These are phyloP conservation scores for Syzygium syzygioides DNA, from an alignment of 441 rosid species.

Conservation along the genomic window DNA sequence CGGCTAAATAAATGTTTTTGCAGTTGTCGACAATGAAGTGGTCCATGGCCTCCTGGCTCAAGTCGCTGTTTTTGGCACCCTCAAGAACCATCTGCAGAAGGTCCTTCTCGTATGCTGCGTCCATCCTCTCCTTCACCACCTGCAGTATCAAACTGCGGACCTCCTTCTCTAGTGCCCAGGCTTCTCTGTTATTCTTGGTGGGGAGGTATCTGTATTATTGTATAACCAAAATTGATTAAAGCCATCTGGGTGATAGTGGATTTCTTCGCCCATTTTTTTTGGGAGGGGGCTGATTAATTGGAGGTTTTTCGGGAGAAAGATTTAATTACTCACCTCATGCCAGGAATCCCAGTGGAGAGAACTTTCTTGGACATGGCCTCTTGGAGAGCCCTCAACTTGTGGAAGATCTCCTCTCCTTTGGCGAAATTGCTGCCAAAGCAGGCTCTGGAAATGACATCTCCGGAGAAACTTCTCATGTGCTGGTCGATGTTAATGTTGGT, in stretches of 20 bases:
- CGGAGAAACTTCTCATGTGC: conserved; percentile 37
- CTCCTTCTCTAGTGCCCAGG: conserved; percentile 40
- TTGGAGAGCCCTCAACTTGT: conserved; percentile 32
- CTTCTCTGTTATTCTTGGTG: conserved; percentile 28
- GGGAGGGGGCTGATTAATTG: not conserved
- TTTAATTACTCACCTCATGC: conserved; percentile 20
- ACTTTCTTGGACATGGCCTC: conserved; percentile 31
- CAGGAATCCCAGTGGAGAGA: conserved; percentile 30
- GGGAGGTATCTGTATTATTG: conserved; percentile 20
- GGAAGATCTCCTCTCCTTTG: conserved; percentile 35
- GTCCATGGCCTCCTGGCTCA: conserved; percentile 21
- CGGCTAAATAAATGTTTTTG: conserved; percentile 60
- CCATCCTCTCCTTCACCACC: conserved; percentile 31
- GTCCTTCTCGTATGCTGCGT: conserved; percentile 14
- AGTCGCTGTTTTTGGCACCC: conserved; percentile 26
- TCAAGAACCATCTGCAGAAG: conserved; percentile 29
- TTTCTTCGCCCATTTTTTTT: too few relatives aligned
- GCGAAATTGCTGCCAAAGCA: conserved; percentile 43
- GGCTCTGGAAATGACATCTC: conserved; percentile 48
- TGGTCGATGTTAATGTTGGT: conserved; percentile 32
- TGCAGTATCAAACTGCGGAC: conserved; percentile 21
- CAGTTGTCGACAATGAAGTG: conserved; percentile 54
- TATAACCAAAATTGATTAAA: too few relatives aligned
- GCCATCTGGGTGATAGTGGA: not conserved
- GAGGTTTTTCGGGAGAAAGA: not conserved